These are phyloP conservation scores for Apophysomyces sp. DNA, from an alignment of 371 early-diverging fungal species.

Conservation along the genomic window DNA sequence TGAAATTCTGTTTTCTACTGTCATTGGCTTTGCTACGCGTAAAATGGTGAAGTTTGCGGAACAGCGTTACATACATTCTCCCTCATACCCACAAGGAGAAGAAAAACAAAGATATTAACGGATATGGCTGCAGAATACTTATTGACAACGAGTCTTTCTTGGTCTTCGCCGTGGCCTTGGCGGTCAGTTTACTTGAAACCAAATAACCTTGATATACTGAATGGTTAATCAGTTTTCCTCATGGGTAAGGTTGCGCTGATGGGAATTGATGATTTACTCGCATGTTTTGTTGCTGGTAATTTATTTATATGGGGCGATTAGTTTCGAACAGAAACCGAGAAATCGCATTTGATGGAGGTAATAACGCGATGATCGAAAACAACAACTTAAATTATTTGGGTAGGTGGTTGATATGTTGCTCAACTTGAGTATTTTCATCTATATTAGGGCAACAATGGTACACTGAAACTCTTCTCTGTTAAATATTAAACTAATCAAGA, in stretches of 20 bases:
- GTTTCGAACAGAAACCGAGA: slow-evolving; percentile 80
- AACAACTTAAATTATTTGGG: background rate
- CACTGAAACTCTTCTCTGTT: background rate
- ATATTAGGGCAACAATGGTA: slow-evolving; percentile 83
- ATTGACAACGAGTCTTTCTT: slow-evolving; percentile 95
- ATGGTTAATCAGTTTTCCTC: slow-evolving; percentile 57
- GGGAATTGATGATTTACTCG: slow-evolving; percentile 88
- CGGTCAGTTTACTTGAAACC: slow-evolving; percentile 47
- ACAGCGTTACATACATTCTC: slow-evolving; percentile 20
- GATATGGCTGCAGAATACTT: slow-evolving; percentile 33
- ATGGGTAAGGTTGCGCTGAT: slow-evolving; percentile 77
- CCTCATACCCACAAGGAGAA: too few species aligned
- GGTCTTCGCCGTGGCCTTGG: slow-evolving; percentile 82
- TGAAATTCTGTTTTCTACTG: slow-evolving; percentile 68
- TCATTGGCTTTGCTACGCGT: slow-evolving; percentile 75
- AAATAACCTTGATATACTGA: background rate
- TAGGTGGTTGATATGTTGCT: slow-evolving; percentile 79
- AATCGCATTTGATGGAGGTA: slow-evolving; percentile 80
- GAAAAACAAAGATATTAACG: too few species aligned
- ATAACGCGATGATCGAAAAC: background rate
- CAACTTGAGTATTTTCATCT: slow-evolving; percentile 88
- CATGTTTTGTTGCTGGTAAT: slow-evolving; percentile 90
- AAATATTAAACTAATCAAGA: background rate
- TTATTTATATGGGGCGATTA: slow-evolving; percentile 89
- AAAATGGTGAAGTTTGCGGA: slow-evolving; percentile 71